Base-by-base conservation (phyloP, 1,284 basidiomycete genomes). In the Caloboletus firmus region DNA sequence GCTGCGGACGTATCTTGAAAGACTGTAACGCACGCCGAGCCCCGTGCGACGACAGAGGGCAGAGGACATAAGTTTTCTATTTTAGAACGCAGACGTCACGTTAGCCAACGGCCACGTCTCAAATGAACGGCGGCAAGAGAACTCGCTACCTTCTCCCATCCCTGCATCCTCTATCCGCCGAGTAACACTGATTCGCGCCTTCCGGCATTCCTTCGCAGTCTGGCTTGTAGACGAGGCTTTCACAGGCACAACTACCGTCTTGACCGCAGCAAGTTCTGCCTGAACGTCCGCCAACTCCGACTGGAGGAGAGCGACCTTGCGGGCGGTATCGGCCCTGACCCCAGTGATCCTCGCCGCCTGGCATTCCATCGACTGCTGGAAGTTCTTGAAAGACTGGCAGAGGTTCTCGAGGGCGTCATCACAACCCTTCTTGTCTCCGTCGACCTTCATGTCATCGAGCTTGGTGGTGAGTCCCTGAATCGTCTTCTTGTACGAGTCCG, bases 251-350 rank as follows among this genome's bases (percentile, higher is more conserved):
- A 26, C 37, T 32, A 40, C 20, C 31, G 32, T 35, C 59, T 56
- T 66, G 41, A 62, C 18, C 17, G 30, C 24, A n/a, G 39, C 11
- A 22, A 62, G 50, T 15, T 64, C 55, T 12, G 45, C 32, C 35
- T 35, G 55, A 32, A 65, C 37, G 5, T 20, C 36, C 0, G 48
- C 61, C 5, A 68, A 13, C 12, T 52, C 65, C 18, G 53, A 53
- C n/a, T 60, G 50, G 3, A 69, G 40, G 15, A 60, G 48, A 5
- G 40, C 30, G 12, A 68, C 56, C 56, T 49, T 69, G 24, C 47
- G 59, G 0, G 63, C 32, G 8, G 50, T 10, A 11, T 69, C 65
- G 17, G 63, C 67, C 49, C 44, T 66, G 51, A 68, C 42, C 5
- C 41, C 51, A 0, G 55, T 53, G 12, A 64, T 34, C 34, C 59